Evolutionary conservation across 2,329 filamentous ascomycete species (phyloP), one percentile per base, ranked within the genome.

Genomic region (Dactylellina cionopaga): DNA sequence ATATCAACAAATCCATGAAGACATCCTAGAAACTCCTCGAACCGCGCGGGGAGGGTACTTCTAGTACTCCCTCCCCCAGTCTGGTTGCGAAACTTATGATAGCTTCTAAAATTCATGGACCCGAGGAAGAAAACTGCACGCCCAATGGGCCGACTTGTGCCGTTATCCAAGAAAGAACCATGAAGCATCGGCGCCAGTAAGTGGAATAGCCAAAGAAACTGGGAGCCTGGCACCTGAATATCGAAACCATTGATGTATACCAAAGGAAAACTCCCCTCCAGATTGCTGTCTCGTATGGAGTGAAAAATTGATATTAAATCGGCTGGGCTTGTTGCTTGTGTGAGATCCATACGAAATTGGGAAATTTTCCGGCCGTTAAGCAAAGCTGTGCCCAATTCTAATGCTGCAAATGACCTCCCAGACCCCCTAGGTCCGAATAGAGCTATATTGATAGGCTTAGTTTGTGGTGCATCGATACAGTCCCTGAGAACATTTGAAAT

Each of bases 221-320:
- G 39, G 19, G 65, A 43, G 7, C 56, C 65, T 17, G 65, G 65
- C 1, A 63, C 46, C 5, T 3, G 31, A 3, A 41, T 56, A 41
- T 70, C 65, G 25, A 70, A 70, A 7, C 65, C 65, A 13, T 63
- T 58, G 10, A 70, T 62, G 15, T 70, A 70, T 25, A 70, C 65
- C 13, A 70, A 15, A 27, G 65, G 55, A 13, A 70, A 62, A 5
- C 47, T 39, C 1, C 65, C 65, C 41, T 70, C 55, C 10, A 70
- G 37, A 31, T 62, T 70, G 33, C 65, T 63, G 27, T 70, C 65
- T 31, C 65, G 27, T 37, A 70, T 70, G 3, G 65, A 70, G 27
- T 70, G 46, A 25, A 70, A 63, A 5, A 63, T 63, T 1, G 65
- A 47, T 5, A 62, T 37, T 10, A 70, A 35, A 25, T 63, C 56